A percentile compares a stretch with the other conserved stretches of the same genome.
These are phyloP conservation scores for Tetrapisispora nanseiensis DNA, from an alignment of 805 yeast species.

Conservation along the genomic window DNA sequence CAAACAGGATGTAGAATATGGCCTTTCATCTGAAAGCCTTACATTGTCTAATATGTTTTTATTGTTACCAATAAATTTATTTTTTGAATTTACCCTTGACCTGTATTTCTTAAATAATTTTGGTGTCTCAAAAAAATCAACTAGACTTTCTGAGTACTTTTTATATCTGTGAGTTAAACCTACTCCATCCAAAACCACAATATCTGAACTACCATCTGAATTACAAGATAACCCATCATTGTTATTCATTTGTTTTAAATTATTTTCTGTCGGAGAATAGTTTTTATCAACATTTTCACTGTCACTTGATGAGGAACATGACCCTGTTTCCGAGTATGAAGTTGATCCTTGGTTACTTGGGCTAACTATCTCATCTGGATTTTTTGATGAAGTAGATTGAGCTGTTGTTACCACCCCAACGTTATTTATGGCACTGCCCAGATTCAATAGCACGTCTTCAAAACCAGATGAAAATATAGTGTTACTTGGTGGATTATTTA, in stretches of 20 bases:
- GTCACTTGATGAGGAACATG: not conserved
- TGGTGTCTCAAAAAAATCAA: slow-evolving; percentile 9
- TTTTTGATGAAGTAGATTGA: not conserved
- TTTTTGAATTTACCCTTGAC: not conserved
- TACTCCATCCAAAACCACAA: not conserved
- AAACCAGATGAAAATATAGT: slow-evolving; percentile 4
- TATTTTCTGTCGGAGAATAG: not conserved
- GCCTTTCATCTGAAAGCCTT: slow-evolving; percentile 3
- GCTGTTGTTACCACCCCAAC: not conserved
- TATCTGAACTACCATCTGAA: not conserved
- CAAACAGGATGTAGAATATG: slow-evolving; percentile 12
- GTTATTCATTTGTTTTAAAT: not conserved
- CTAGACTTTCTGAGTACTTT: slow-evolving; percentile 2
- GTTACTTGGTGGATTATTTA: not conserved
- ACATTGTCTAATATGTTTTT: not conserved
- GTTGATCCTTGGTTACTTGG: no score
- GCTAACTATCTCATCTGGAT: no score
- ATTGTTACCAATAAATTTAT: not conserved
- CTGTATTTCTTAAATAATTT: slow-evolving; percentile 7
- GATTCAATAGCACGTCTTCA: slow-evolving; percentile 2
- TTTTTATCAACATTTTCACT: not conserved
- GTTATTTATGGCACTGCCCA: not conserved
- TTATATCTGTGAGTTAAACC: not conserved
- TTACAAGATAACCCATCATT: not conserved
- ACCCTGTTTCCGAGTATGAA: no score